Percentiles rank a stretch among this genome's conserved stretches.
These are phyloP conservation scores for Omphalotus olearius DNA, from an alignment of 1,284 basidiomycete species.

Conservation along the genomic window DNA sequence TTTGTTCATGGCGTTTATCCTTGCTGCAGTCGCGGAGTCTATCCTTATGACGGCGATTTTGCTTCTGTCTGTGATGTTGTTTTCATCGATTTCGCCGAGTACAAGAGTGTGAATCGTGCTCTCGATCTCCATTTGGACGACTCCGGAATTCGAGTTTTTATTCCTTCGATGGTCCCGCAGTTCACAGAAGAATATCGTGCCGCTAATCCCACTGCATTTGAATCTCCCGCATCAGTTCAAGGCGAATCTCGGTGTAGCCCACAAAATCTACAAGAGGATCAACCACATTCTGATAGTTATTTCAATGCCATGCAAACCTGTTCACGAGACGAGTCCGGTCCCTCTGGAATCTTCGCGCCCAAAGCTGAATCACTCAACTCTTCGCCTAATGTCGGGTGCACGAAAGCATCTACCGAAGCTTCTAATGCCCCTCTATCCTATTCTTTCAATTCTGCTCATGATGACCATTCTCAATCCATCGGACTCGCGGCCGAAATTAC, in stretches of 20 bases:
- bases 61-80: slow-evolving; percentile 10
- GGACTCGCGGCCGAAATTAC: not conserved
- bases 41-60: slow-evolving; percentile 17
- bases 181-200: slow-evolving; percentile 22
- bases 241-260: not conserved
- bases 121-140: slow-evolving; percentile 22
- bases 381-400: too few relatives aligned
- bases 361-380: too few relatives aligned
- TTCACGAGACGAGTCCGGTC: too few relatives aligned
- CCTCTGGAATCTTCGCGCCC: too few relatives aligned
- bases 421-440: not conserved
- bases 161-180: slow-evolving; percentile 17
- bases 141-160: slow-evolving; percentile 19
- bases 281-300: too few relatives aligned
- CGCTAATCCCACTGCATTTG: slow-evolving; percentile 18
- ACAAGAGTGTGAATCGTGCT: slow-evolving; percentile 23
- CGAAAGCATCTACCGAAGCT: too few relatives aligned
- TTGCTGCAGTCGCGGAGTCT: slow-evolving; percentile 19
- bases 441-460: not conserved
- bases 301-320: too few relatives aligned
- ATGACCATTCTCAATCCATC: not conserved
- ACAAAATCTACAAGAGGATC: not conserved
- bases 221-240: not conserved
- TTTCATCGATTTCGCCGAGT: slow-evolving; percentile 27
- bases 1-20: not conserved